Evolutionary conservation across 108 stramenopile genomes (phyloP), one percentile per base, ranked within the genome.

Genomic region (Aurantiochytrium sp.): DNA sequence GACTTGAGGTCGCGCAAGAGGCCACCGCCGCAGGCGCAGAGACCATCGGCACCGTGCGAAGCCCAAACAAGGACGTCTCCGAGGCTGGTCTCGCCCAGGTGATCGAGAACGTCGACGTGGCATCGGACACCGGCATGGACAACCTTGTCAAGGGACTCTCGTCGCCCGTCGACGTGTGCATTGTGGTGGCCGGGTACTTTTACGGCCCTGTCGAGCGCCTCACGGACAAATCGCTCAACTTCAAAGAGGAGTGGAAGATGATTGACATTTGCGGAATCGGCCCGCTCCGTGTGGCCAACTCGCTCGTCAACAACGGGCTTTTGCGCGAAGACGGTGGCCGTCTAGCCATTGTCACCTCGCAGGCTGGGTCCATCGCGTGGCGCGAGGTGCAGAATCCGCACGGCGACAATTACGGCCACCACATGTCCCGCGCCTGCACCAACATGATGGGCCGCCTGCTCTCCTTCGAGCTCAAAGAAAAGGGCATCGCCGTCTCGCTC

Each of bases 111-210:
- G 94, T 97, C 15, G 96, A 97, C 89, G 95, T 97, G 17, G 89
- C 92, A 22, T 94, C 96, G 86, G 94, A 91, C 17, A 92, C 92
- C 68, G 94, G 94, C 54, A 94, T 95, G 27, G 87, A 34, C 36
- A 94, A 92, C 88, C 93, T 95, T 4, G 91, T 94, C 39, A 92
- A 94, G 59, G 87, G 88, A 55, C 85, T 95, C 86, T 93, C 93
- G 85, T 68, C 91, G 19, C 90, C 92, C 27, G 89, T 97, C 24
- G 96, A 97, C 88, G 92, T 95, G 68, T 90, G 96, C 55, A 94
- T 97, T 69, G 95, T 95, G 88, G 95, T 95, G 69, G 96, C 95
- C 4, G 96, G 96, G 87, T 96, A 96, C 87, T 96, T 95, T 68
- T 95, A 95, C 69, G 95, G 90, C 69, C 95, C 95, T 31, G 88